Evolutionary conservation across 805 yeast species (phyloP), one percentile per base, ranked within the genome.

Genomic region (Scheffersomyces amazonensis): DNA sequence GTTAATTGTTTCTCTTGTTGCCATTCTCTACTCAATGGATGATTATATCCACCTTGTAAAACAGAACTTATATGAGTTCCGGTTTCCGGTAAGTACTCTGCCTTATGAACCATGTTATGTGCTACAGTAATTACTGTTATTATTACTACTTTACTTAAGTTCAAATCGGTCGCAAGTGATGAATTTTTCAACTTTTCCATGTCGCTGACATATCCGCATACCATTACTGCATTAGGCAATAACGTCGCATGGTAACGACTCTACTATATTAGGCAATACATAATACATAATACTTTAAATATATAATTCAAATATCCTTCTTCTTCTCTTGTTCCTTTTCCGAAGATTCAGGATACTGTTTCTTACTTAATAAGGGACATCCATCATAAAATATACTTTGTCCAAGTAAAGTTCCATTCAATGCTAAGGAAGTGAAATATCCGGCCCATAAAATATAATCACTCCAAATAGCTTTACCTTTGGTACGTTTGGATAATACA

Each of bases 1-100:
- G 83, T 73, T 39, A 93, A 73, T 60, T 81, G 91, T 50, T 89
- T 76, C 57, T 83, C 91, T 48, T 75, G 76, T 62, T 93, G 99
- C 99, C 99, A 93, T 58, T 77, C 81, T 52, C 99, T 76, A 16
- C 87, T 56, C 32, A 91, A 71, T 1, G 96, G 95, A 54, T 90
- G 96, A 61, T 87, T 86, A 65, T 90, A 93, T 3, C 98, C 97
- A 42, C 98, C 96, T 44, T 93, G 91, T 31, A 93, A 71, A 30
- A 93, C 68, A 5, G 96, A 85, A 11, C 88, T 73, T 44, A 87
- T 77, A 25, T 73, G 69, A 1, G 90, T 78, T 23, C 76, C 76
- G 17, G 72, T 68, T 1, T 70, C 64, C 13, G 78, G 76, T 36
- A 84, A 66, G 53, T 75, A 89, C 54, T 84, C 81, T 5, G 96